Evolutionary conservation across 2,329 filamentous ascomycete genomes (phyloP).

Genomic region (Pseudocercospora macadamiae): DNA sequence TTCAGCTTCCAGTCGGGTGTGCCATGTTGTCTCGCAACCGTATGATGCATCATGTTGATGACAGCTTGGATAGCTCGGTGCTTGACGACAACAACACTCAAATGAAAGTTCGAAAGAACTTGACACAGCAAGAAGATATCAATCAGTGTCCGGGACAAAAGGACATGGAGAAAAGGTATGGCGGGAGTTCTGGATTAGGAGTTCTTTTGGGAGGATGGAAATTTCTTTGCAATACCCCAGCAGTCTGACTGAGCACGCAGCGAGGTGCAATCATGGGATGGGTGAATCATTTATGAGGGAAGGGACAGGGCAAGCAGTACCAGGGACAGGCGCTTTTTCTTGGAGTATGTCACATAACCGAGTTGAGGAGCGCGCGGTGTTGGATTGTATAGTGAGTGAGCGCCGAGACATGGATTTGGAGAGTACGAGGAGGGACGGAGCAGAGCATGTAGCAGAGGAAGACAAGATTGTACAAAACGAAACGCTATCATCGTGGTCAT

Average conservation of each 20-base stretch:
- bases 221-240: conserved; percentile 3
- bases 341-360: neutral
- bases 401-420: neutral
- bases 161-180: neutral
- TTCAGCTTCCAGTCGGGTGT: no score
- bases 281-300: no score
- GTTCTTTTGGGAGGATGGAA: neutral
- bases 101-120: neutral
- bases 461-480: neutral
- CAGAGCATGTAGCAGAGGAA: neutral
- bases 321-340: neutral
- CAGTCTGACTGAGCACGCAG: conserved; percentile 4
- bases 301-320: neutral
- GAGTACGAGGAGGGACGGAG: neutral
- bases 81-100: no score
- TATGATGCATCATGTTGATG: no score
- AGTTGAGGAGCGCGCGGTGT: no score
- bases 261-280: conserved; percentile 1
- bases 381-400: neutral
- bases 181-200: neutral
- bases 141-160: neutral
- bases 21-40: neutral
- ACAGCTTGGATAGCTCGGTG: no score
- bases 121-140: neutral
- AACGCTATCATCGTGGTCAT: neutral